These are phyloP conservation scores for Sphagnum tenellum DNA, from an alignment of 225 moss, liverwort and hornwort genomes.

Conservation along the genomic window DNA sequence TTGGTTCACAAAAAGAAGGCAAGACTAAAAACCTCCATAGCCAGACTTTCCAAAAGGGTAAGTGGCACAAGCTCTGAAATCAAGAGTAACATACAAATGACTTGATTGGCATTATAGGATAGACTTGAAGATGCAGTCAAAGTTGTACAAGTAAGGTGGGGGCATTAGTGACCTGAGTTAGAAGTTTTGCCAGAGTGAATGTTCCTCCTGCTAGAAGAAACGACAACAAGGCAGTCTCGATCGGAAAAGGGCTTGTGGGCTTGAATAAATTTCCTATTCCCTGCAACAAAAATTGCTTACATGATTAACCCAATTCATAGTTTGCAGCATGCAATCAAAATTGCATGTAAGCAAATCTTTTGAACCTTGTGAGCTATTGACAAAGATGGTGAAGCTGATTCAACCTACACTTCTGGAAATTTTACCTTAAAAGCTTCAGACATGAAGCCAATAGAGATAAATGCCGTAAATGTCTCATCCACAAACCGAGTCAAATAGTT, in stretches of 20 bases:
- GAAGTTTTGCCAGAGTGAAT: conserved; percentile 38
- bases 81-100: too few relatives aligned
- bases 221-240: conserved; percentile 53
- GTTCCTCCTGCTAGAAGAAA: conserved; percentile 56
- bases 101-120: too few relatives aligned
- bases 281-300: conserved; percentile 15
- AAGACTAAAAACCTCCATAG: not conserved
- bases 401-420: conserved; percentile 1
- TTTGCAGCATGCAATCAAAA: not conserved
- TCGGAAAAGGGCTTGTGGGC: conserved; percentile 45
- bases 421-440: conserved; percentile 70
- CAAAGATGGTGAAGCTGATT: not conserved
- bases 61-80: not conserved
- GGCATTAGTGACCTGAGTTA: conserved; percentile 31
- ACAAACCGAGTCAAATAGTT: conserved; percentile 62
- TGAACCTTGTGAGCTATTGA: too few relatives aligned
- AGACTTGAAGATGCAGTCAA: too few relatives aligned
- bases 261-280: conserved; percentile 43
- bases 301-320: not conserved
- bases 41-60: not conserved
- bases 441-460: conserved; percentile 70
- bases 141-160: too few relatives aligned
- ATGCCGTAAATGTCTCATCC: conserved; percentile 65
- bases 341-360: not conserved
- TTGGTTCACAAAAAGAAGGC: not conserved